phyloP scores from a whole-genome alignment of 2,329 filamentous ascomycete species.

The Fusarium clavum region DNA sequence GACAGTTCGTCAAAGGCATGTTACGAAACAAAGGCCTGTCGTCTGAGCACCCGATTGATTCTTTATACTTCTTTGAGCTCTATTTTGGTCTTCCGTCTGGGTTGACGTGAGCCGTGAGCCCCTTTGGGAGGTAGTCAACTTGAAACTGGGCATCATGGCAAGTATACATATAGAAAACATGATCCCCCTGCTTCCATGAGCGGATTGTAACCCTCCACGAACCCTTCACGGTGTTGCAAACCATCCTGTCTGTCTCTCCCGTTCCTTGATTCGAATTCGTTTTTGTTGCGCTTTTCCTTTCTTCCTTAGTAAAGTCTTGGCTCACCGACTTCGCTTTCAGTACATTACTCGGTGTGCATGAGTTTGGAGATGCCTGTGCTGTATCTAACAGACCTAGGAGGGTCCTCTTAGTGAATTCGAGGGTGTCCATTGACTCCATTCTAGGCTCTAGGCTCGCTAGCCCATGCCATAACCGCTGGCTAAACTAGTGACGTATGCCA shows the following conservation, averaged over 20 bases:
- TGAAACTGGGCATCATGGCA: conserved; percentile 16
- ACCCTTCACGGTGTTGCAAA: conserved; percentile 2
- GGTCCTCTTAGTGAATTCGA: conserved; percentile 37
- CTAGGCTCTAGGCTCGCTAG: conserved; percentile 7
- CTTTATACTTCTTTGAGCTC: conserved; percentile 19
- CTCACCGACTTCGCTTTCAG: conserved; percentile 39
- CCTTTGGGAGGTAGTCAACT: background rate
- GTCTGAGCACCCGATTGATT: conserved; percentile 13
- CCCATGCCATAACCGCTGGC: conserved; percentile 36
- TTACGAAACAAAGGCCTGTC: conserved; percentile 30
- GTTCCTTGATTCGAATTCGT: conserved; percentile 21
- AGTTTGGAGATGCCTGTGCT: conserved; percentile 16
- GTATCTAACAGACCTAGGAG: conserved; percentile 7
- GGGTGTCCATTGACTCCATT: conserved; percentile 22
- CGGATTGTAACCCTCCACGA: conserved; percentile 22
- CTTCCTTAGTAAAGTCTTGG: conserved; percentile 13
- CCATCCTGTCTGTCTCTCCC: background rate
- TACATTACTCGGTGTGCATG: conserved; percentile 31
- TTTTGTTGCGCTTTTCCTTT: conserved; percentile 13
- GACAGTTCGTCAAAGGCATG: conserved; percentile 8
- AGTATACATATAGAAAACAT: conserved; percentile 43
- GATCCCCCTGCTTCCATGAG: conserved; percentile 22
- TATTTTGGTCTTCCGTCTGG: conserved; percentile 38
- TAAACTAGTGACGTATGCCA: conserved; percentile 43
- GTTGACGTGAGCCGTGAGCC: background rate